A percentile compares a stretch with the other conserved stretches of the same genome.
phyloP scores from a whole-genome alignment of 208 protist species.

The Trypanosoma melophagium region DNA sequence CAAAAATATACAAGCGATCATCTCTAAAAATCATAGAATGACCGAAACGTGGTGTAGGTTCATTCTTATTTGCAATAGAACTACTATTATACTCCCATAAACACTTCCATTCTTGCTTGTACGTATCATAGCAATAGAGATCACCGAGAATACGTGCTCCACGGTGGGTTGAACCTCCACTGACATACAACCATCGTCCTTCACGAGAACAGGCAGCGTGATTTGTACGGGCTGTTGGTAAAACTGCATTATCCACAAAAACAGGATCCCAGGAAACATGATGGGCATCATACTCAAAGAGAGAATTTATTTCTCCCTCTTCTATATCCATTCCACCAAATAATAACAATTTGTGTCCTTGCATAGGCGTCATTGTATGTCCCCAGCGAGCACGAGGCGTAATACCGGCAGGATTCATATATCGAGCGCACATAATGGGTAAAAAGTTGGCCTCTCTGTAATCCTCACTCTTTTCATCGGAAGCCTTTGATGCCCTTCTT shows the following conservation, averaged over 20 bases:
- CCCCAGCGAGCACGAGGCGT: constrained; percentile 63
- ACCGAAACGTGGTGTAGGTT: constrained; percentile 61
- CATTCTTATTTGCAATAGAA: constrained; percentile 36
- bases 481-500: neutral
- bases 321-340: constrained; percentile 68
- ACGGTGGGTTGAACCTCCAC: constrained; percentile 49
- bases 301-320: constrained; percentile 38
- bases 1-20: constrained; percentile 74
- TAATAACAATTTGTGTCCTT: constrained; percentile 41
- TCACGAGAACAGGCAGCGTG: constrained; percentile 76
- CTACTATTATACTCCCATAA: constrained; percentile 45
- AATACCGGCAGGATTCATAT: constrained; percentile 61
- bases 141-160: constrained; percentile 47
- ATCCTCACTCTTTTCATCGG: neutral
- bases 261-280: constrained; percentile 73
- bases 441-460: constrained; percentile 77
- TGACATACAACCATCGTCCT: constrained; percentile 65
- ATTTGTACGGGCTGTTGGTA: constrained; percentile 52
- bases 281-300: constrained; percentile 64
- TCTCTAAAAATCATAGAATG: constrained; percentile 74
- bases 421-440: constrained; percentile 78
- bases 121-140: constrained; percentile 62
- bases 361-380: constrained; percentile 68
- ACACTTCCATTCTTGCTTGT: constrained; percentile 59
- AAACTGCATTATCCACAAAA: constrained; percentile 24